These are phyloP conservation scores for Tylopilus sp. DNA, from an alignment of 1,284 basidiomycete species.

Conservation along the genomic window DNA sequence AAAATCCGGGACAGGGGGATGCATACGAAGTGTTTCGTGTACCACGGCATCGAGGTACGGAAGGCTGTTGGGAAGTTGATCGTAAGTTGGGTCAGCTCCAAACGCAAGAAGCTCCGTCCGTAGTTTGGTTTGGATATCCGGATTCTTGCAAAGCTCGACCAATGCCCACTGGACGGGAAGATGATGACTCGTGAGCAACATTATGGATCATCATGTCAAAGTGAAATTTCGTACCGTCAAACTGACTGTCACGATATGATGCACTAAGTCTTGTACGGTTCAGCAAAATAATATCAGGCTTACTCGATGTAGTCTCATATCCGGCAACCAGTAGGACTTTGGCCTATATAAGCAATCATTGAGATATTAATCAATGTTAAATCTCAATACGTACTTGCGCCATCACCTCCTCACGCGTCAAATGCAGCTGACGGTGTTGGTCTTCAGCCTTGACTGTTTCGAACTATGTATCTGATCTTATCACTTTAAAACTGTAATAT, in stretches of 20 bases:
- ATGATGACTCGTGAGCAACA: background rate
- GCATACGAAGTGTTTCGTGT: conserved; percentile 39
- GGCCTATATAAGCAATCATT: conserved; percentile 22
- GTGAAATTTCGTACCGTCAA: conserved; percentile 26
- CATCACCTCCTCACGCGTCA: conserved; percentile 35
- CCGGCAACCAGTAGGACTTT: conserved; percentile 43
- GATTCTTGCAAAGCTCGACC: conserved; percentile 40
- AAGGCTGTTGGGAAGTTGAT: conserved; percentile 36
- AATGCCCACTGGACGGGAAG: conserved; percentile 39
- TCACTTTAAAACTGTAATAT: background rate
- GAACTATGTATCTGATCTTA: background rate
- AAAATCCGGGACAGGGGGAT: conserved; percentile 44
- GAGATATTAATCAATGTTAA: background rate
- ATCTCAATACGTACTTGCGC: conserved; percentile 26
- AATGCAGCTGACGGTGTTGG: conserved; percentile 5
- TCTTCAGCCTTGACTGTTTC: conserved; percentile 32
- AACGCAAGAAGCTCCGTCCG: conserved; percentile 39
- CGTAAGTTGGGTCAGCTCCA: conserved; percentile 34
- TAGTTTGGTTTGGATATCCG: conserved; percentile 37
- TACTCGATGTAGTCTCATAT: conserved; percentile 44
- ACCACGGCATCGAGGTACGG: conserved; percentile 42
- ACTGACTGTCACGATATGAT: conserved; percentile 24
- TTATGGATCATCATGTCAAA: background rate
- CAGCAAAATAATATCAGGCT: conserved; percentile 1
- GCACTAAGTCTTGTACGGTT: background rate